These are phyloP conservation scores for Malus hybrid DNA, from an alignment of 331 rosid species.

Conservation along the genomic window DNA sequence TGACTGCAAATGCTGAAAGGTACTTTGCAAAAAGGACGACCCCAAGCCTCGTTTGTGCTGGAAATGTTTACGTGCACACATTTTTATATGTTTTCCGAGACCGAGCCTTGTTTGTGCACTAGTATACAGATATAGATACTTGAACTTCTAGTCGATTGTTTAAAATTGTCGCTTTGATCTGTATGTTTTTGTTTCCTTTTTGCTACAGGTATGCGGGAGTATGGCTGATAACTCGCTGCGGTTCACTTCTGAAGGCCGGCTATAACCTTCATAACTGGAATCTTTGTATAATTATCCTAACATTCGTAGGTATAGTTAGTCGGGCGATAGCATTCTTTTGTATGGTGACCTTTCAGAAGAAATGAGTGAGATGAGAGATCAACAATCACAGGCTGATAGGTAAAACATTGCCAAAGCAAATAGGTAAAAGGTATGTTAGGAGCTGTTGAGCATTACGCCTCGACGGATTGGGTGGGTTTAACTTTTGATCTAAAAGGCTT, in stretches of 20 bases:
- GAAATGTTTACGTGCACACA: no score
- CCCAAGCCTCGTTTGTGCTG: no score
- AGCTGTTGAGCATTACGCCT: no score
- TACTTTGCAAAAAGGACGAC: neutral
- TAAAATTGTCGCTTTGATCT: neutral
- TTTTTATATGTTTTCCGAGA: no score
- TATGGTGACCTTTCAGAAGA: constrained; percentile 66
- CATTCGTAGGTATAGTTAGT: constrained; percentile 46
- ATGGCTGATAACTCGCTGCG: constrained; percentile 90
- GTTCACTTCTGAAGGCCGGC: constrained; percentile 47
- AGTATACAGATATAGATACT: neutral
- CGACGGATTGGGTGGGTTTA: no score
- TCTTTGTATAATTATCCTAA: constrained; percentile 53
- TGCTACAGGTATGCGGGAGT: constrained; percentile 75
- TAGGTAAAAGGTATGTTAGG: neutral
- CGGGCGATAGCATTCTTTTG: constrained; percentile 53
- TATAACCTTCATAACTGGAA: constrained; percentile 78
- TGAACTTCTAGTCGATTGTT: neutral
- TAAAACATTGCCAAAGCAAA: neutral
- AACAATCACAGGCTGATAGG: neutral
- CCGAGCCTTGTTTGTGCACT: no score
- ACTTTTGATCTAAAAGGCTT: no score
- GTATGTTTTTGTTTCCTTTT: neutral
- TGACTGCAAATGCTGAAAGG: constrained; percentile 91
- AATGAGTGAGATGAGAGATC: constrained; percentile 19